Conservation (phyloP, 148 eudicot genomes). For the Camellia japonica region DNA sequence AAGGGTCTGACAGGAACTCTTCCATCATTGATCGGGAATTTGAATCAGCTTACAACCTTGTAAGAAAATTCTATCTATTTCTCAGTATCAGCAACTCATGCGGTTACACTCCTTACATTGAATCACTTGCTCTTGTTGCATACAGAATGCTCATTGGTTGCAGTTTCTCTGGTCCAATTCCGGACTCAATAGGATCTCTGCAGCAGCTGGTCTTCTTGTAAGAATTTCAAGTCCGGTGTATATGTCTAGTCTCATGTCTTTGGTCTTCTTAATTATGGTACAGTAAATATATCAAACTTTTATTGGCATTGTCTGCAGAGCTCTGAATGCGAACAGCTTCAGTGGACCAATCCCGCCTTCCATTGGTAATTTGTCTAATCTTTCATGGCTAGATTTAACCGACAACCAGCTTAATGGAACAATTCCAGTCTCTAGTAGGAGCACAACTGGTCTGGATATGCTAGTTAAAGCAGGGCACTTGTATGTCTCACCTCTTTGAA, state of each 20-base stretch:
- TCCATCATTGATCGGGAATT: slow-evolving; percentile 59
- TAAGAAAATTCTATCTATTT: slow-evolving; percentile 36
- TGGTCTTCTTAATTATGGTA: background rate
- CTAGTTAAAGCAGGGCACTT: slow-evolving; percentile 64
- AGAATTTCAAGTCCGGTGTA: slow-evolving; percentile 22
- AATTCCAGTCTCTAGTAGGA: slow-evolving; percentile 68
- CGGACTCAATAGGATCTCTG: slow-evolving; percentile 32
- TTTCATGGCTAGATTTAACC: slow-evolving; percentile 78
- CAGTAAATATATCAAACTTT: background rate
- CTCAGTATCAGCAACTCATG: background rate
- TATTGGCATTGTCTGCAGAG: slow-evolving; percentile 38
- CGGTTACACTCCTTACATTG: slow-evolving; percentile 8
- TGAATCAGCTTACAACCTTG: slow-evolving; percentile 55
- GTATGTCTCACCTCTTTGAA: slow-evolving; percentile 41
- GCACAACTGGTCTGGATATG: slow-evolving; percentile 47
- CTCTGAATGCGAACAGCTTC: slow-evolving; percentile 66
- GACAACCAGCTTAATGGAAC: slow-evolving; percentile 67
- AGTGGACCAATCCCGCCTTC: slow-evolving; percentile 65
- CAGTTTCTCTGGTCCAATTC: slow-evolving; percentile 67
- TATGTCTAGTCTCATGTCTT: background rate
- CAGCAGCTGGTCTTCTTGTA: slow-evolving; percentile 57
- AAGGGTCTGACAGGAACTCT: slow-evolving; percentile 61
- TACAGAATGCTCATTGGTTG: slow-evolving; percentile 78
- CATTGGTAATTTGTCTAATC: slow-evolving; percentile 56
- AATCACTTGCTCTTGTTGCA: slow-evolving; percentile 4